Conservation (phyloP, 805 yeast genomes). For the Starmerella stigmatis region DNA sequence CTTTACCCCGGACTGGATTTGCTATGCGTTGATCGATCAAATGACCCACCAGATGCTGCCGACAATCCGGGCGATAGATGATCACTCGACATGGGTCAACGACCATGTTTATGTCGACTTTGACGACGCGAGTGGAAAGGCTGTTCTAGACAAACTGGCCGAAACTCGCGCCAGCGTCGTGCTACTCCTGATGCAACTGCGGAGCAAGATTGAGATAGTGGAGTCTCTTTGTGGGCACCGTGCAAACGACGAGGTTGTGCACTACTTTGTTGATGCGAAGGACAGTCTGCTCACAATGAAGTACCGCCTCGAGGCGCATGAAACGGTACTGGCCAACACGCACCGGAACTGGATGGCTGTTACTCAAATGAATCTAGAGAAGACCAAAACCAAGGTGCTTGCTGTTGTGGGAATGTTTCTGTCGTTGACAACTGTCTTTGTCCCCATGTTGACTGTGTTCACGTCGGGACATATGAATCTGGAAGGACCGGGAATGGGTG, state of each 20-base stretch:
- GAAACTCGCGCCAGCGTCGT: not conserved
- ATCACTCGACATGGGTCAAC: constrained; percentile 5
- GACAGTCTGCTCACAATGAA: constrained; percentile 4
- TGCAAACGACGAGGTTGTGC: not conserved
- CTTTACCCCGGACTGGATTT: constrained; percentile 5
- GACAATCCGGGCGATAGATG: not conserved
- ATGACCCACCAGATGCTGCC: not conserved
- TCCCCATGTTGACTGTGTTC: constrained; percentile 8
- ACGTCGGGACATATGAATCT: constrained; percentile 11
- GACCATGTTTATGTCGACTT: constrained; percentile 7
- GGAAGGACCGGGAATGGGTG: constrained; percentile 6
- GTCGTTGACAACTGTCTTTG: constrained; percentile 7
- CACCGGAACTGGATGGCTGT: constrained; percentile 15
- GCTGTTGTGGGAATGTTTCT: constrained; percentile 6
- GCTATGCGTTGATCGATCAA: constrained; percentile 1
- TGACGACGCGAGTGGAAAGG: constrained; percentile 3
- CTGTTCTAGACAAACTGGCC: constrained; percentile 3
- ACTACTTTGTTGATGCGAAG: not conserved
- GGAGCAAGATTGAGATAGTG: constrained; percentile 2
- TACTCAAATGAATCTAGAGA: constrained; percentile 11
- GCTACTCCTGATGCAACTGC: not conserved
- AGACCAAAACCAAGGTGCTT: constrained; percentile 6
- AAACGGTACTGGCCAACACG: constrained; percentile 5
- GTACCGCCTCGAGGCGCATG: constrained; percentile 8
- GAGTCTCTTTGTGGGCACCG: constrained; percentile 1